phyloP scores from a whole-genome alignment of 352 stramenopile genomes.

The Globisporangium megalacanthum region DNA sequence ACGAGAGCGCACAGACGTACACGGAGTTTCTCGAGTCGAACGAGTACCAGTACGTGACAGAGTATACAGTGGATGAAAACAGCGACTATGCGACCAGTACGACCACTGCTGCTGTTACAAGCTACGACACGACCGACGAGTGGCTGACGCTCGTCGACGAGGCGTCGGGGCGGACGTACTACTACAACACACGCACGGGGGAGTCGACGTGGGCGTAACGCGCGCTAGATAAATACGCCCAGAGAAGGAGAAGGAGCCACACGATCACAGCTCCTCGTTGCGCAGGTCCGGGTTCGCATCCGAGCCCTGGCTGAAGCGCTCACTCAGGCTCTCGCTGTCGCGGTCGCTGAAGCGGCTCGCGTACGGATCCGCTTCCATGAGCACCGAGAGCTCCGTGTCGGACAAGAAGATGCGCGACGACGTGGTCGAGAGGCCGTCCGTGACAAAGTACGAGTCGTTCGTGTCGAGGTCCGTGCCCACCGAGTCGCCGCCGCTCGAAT shows the following conservation, averaged over 20 bases:
- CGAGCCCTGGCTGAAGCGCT: not conserved
- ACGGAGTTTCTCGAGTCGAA: constrained; percentile 66
- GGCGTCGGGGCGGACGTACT: constrained; percentile 56
- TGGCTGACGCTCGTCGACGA: constrained; percentile 67
- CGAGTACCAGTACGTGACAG: constrained; percentile 76
- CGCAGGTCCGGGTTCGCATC: not conserved
- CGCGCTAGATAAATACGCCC: constrained; percentile 3
- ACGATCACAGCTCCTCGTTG: constrained; percentile 5
- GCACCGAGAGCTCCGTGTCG: constrained; percentile 1
- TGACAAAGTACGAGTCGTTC: constrained; percentile 17
- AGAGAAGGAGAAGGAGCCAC: not conserved
- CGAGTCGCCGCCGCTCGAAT: not conserved
- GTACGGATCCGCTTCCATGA: not conserved
- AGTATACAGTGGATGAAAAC: constrained; percentile 24
- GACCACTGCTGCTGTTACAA: constrained; percentile 5
- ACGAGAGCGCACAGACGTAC: constrained; percentile 68
- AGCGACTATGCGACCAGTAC: not conserved
- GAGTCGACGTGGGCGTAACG: constrained; percentile 64
- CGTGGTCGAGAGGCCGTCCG: constrained; percentile 1
- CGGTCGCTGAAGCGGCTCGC: not conserved
- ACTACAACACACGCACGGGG: constrained; percentile 67
- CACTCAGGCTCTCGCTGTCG: constrained; percentile 2
- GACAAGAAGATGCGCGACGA: constrained; percentile 14
- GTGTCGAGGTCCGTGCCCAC: constrained; percentile 1
- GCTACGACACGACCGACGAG: constrained; percentile 14